Evolutionary conservation across 2,329 filamentous ascomycete genomes (phyloP).

Genomic region (Penicillium frequentans): DNA sequence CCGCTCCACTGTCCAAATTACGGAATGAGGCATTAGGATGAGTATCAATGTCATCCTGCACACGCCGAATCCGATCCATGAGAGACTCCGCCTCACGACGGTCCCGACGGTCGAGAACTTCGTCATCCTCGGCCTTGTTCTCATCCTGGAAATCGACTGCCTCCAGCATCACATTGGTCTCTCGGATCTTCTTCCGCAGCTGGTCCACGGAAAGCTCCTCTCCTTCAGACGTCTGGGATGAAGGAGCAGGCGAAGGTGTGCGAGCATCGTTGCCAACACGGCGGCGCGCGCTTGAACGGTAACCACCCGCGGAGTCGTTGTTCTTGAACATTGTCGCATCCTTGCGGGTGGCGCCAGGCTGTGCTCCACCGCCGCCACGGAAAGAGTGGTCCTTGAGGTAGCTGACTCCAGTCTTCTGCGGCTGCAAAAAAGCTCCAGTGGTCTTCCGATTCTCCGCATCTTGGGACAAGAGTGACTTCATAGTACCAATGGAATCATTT

Average conservation of each 20-base stretch:
- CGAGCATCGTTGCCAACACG: slow-evolving; percentile 68
- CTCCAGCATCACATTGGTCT: slow-evolving; percentile 91
- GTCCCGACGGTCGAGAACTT: slow-evolving; percentile 85
- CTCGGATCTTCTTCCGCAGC: slow-evolving; percentile 84
- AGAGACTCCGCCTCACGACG: slow-evolving; percentile 90
- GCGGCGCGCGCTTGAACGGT: slow-evolving; percentile 89
- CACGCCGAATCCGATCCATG: slow-evolving; percentile 83
- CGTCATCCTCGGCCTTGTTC: slow-evolving; percentile 84
- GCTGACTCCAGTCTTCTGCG: slow-evolving; percentile 96
- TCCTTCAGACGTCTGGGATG: slow-evolving; percentile 60
- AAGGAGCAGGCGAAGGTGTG: slow-evolving; percentile 79
- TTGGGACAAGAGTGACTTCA: slow-evolving; percentile 84
- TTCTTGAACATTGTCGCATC: slow-evolving; percentile 97
- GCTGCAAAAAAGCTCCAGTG: slow-evolving; percentile 84
- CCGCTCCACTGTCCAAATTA: slow-evolving; percentile 79
- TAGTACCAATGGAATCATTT: slow-evolving; percentile 85
- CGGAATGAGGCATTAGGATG: slow-evolving; percentile 76
- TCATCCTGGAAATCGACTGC: slow-evolving; percentile 97
- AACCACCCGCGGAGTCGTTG: slow-evolving; percentile 88
- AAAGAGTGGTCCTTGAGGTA: slow-evolving; percentile 97
- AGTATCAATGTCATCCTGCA: slow-evolving; percentile 91
- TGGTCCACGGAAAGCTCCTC: slow-evolving; percentile 87
- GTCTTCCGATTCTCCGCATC: slow-evolving; percentile 89
- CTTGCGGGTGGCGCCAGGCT: slow-evolving; percentile 67
- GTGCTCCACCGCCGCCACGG: slow-evolving; percentile 61